phyloP scores from a whole-genome alignment of 805 yeast species.

The Cyberlindnera maclurae region DNA sequence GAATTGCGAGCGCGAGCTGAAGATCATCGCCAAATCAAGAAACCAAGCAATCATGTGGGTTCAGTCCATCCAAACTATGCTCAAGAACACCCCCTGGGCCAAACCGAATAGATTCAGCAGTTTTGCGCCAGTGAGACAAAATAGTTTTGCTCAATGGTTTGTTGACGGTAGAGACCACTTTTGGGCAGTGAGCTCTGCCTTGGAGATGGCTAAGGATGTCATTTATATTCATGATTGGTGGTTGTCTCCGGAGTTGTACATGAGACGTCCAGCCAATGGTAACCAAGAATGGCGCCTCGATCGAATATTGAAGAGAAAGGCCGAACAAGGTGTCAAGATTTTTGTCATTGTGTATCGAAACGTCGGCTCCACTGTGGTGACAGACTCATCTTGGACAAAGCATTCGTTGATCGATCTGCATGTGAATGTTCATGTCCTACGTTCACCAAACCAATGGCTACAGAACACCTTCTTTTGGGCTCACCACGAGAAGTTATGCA shows the following conservation, averaged over 20 bases:
- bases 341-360: slow-evolving; percentile 89
- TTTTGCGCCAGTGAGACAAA: slow-evolving; percentile 84
- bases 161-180: slow-evolving; percentile 95
- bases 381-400: slow-evolving; percentile 91
- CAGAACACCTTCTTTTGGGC: slow-evolving; percentile 98
- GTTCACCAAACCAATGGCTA: slow-evolving; percentile 92
- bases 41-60: slow-evolving; percentile 69
- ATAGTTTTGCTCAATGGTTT: slow-evolving; percentile 91
- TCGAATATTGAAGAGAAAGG: slow-evolving; percentile 78
- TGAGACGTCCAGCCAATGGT: slow-evolving; percentile 91
- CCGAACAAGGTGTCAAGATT: slow-evolving; percentile 91
- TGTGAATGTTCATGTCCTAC: slow-evolving; percentile 77
- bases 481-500: slow-evolving; percentile 89
- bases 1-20: slow-evolving; percentile 72
- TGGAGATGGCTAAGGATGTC: slow-evolving; percentile 89
- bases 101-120: slow-evolving; percentile 71
- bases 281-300: slow-evolving; percentile 93
- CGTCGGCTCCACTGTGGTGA: slow-evolving; percentile 87
- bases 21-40: slow-evolving; percentile 61
- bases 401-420: slow-evolving; percentile 84
- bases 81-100: slow-evolving; percentile 63
- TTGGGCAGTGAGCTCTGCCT: slow-evolving; percentile 92
- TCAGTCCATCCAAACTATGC: slow-evolving; percentile 64
- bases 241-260: slow-evolving; percentile 89
- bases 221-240: slow-evolving; percentile 98